These are phyloP conservation scores for Lactarius quietus DNA, from an alignment of 768 basidiomycete genomes.

Conservation along the genomic window DNA sequence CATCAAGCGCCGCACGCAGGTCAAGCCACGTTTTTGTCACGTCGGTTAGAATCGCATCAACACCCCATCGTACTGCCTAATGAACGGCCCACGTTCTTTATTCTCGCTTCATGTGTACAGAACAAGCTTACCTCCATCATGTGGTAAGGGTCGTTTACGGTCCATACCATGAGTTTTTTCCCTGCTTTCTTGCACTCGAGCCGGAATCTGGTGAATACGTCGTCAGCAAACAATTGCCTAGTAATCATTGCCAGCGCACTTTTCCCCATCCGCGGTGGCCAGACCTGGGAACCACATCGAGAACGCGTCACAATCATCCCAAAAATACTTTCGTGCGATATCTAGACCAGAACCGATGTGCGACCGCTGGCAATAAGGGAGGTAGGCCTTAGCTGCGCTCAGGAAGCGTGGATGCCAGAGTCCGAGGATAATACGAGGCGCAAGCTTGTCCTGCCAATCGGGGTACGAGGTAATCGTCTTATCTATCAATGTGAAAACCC, in stretches of 20 bases:
- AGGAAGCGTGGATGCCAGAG: constrained; percentile 94
- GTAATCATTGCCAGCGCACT: constrained; percentile 37
- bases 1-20: constrained; percentile 34
- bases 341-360: constrained; percentile 76
- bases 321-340: constrained; percentile 84
- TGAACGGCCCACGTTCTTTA: constrained; percentile 32
- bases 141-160: constrained; percentile 83
- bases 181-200: constrained; percentile 72
- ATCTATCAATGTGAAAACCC: constrained; percentile 81
- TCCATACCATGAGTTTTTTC: constrained; percentile 93
- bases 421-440: constrained; percentile 76
- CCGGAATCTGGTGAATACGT: constrained; percentile 54
- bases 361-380: constrained; percentile 82
- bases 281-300: constrained; percentile 76
- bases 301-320: constrained; percentile 82
- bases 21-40: constrained; percentile 40
- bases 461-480: constrained; percentile 56
- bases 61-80: constrained; percentile 59
- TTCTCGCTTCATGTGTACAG: not conserved
- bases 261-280: constrained; percentile 67
- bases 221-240: not conserved
- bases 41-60: constrained; percentile 47
- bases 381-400: constrained; percentile 60
- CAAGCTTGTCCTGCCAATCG: constrained; percentile 70
- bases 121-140: constrained; percentile 75